These are phyloP conservation scores for Heterobasidion irregulare DNA, from an alignment of 1,284 basidiomycete genomes.

Conservation along the genomic window DNA sequence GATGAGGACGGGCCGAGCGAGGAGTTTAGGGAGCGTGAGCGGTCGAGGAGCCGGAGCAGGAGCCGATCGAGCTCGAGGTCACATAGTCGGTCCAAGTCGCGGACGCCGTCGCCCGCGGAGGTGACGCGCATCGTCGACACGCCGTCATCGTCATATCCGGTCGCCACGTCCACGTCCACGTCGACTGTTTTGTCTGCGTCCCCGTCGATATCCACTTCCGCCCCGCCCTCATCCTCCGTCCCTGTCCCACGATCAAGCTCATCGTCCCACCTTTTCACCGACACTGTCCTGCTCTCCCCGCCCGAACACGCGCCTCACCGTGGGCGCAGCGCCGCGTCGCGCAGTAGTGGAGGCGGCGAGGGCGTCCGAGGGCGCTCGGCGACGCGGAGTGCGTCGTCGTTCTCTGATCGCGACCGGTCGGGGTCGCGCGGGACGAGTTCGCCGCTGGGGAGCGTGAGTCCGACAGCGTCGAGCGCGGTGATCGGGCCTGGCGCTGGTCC, in stretches of 20 bases:
- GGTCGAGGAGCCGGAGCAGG: slow-evolving; percentile 12
- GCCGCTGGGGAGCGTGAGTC: slow-evolving; percentile 38
- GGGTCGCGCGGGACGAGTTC: slow-evolving; percentile 27
- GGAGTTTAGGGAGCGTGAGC: slow-evolving; percentile 19
- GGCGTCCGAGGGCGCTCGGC: slow-evolving; percentile 40
- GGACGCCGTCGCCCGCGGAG: slow-evolving; percentile 16
- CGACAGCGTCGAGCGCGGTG: slow-evolving; percentile 39
- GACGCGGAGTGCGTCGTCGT: slow-evolving; percentile 37
- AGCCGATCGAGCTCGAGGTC: slow-evolving; percentile 21
- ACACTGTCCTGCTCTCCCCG: slow-evolving; percentile 7
- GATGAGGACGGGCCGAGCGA: slow-evolving; percentile 23
- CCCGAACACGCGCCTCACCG: slow-evolving; percentile 2
- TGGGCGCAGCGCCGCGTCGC: not conserved
- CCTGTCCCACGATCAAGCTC: not conserved
- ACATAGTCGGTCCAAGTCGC: slow-evolving; percentile 17
- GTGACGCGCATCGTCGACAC: not conserved
- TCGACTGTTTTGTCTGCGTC: not conserved
- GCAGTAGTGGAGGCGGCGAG: no score
- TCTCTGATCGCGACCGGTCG: slow-evolving; percentile 36
- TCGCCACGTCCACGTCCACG: not conserved
- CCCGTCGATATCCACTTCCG: not conserved
- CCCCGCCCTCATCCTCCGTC: not conserved
- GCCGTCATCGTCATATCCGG: not conserved
- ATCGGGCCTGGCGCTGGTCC: slow-evolving; percentile 27
- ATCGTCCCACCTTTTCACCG: not conserved